Percentiles rank a stretch among this genome's conserved stretches.
Evolutionary conservation across 2,329 filamentous ascomycete genomes (phyloP).

Genomic region (Coniochaeta sp.): DNA sequence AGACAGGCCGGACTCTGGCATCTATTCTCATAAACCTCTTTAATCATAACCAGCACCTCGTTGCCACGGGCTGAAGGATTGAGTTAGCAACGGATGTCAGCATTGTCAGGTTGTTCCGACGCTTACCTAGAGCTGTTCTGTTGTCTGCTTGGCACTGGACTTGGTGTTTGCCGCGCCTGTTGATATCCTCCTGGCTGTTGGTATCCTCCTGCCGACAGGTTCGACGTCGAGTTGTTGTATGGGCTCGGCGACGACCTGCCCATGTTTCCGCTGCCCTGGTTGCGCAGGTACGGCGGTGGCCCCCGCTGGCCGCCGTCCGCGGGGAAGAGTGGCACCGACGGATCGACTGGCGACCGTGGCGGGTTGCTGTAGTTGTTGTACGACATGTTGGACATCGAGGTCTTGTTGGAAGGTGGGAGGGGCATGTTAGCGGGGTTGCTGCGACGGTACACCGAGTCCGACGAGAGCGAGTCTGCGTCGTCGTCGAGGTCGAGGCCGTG

Average conservation of each 20-base stretch:
- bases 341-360: slow-evolving; percentile 39
- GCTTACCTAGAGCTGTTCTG: slow-evolving; percentile 40
- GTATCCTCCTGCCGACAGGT: slow-evolving; percentile 9
- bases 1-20: slow-evolving; percentile 5
- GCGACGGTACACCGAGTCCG: slow-evolving; percentile 42
- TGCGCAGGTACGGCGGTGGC: slow-evolving; percentile 15
- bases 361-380: slow-evolving; percentile 19
- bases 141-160: slow-evolving; percentile 23
- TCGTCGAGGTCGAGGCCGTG: slow-evolving; percentile 2
- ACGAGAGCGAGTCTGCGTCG: slow-evolving; percentile 54
- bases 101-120: not conserved
- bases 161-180: slow-evolving; percentile 10
- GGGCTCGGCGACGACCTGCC: slow-evolving; percentile 13
- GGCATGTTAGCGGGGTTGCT: slow-evolving; percentile 20
- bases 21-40: slow-evolving; percentile 3
- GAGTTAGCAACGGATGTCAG: slow-evolving; percentile 10
- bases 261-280: slow-evolving; percentile 10
- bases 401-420: slow-evolving; percentile 11
- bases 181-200: slow-evolving; percentile 2
- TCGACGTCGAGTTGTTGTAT: slow-evolving; percentile 10
- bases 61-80: slow-evolving; percentile 42
- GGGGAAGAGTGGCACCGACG: slow-evolving; percentile 44
- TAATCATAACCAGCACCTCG: slow-evolving; percentile 47
- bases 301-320: slow-evolving; percentile 22
- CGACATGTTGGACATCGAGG: slow-evolving; percentile 15